These are phyloP conservation scores for Plasmopara viticola DNA, from an alignment of 352 stramenopile genomes.

Conservation along the genomic window DNA sequence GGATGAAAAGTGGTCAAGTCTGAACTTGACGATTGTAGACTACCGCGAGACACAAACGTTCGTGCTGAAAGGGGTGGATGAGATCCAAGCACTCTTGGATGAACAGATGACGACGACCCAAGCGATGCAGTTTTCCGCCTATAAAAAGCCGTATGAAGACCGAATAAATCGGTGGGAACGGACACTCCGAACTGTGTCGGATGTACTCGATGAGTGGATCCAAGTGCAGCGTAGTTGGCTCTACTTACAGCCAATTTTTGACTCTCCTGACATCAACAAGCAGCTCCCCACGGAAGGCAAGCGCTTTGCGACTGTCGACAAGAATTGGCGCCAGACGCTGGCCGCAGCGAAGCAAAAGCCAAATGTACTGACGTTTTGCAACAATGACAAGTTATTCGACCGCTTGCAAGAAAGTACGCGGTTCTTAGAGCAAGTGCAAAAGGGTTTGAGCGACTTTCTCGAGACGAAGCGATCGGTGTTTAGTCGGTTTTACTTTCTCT, in stretches of 20 bases:
- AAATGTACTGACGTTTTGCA: conserved; percentile 87
- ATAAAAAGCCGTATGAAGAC: conserved; percentile 94
- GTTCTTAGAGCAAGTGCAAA: conserved; percentile 94
- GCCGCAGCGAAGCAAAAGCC: conserved; percentile 78
- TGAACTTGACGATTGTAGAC: conserved; percentile 82
- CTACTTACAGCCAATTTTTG: conserved; percentile 95
- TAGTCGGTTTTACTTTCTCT: conserved; percentile 93
- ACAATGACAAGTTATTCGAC: conserved; percentile 89
- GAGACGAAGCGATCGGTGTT: conserved; percentile 93
- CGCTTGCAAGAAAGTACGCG: conserved; percentile 91
- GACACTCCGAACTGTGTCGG: conserved; percentile 84
- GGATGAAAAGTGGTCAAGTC: conserved; percentile 84
- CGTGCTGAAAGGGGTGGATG: conserved; percentile 91
- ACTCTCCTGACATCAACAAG: conserved; percentile 94
- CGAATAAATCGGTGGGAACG: conserved; percentile 89
- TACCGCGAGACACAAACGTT: conserved; percentile 92
- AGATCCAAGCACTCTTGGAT: conserved; percentile 90
- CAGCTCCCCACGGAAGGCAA: conserved; percentile 92
- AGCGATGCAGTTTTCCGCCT: conserved; percentile 93
- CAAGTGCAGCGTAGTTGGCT: conserved; percentile 92
- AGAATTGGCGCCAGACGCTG: conserved; percentile 92
- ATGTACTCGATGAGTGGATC: conserved; percentile 93
- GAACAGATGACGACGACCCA: conserved; percentile 95
- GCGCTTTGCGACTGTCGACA: conserved; percentile 91
- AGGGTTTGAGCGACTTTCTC: conserved; percentile 92